These are phyloP conservation scores for Nicotiana tabacum DNA, from an alignment of 257 asterid species.

Conservation along the genomic window DNA sequence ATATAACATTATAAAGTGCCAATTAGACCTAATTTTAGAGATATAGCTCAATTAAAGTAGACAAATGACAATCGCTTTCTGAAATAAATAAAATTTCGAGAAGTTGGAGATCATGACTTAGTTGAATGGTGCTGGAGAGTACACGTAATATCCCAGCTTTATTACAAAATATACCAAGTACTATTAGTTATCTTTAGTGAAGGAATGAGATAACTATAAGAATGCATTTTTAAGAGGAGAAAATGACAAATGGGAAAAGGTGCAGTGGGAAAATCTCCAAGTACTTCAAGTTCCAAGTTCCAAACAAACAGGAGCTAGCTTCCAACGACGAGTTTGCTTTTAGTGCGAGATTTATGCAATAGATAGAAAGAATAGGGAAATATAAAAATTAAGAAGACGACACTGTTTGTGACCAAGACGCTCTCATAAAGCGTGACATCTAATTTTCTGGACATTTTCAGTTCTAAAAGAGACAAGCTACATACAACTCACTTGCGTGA, in stretches of 20 bases:
- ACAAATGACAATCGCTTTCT: neutral
- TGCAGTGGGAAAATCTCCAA: neutral
- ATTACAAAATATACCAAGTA: neutral
- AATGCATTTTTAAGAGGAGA: neutral
- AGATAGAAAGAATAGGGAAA: neutral
- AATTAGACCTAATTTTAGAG: neutral
- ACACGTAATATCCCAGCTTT: neutral
- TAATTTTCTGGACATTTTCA: neutral
- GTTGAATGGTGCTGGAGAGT: neutral
- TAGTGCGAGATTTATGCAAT: neutral
- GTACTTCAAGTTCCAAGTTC: neutral
- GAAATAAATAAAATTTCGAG: neutral
- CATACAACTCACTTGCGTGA: too few relatives aligned
- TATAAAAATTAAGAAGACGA: neutral
- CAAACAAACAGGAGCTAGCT: neutral
- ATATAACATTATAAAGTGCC: neutral
- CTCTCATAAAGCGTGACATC: neutral
- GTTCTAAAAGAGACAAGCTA: too few relatives aligned
- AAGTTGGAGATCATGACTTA: neutral
- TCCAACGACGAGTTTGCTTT: neutral
- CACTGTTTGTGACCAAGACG: neutral
- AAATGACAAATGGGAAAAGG: neutral
- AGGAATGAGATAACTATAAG: neutral
- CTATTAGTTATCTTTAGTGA: neutral
- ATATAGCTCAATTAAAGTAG: neutral